Percentiles rank a stretch among this genome's conserved stretches.
Conservation (phyloP, 2,329 filamentous ascomycete genomes). For the Colletotrichum cereale region DNA sequence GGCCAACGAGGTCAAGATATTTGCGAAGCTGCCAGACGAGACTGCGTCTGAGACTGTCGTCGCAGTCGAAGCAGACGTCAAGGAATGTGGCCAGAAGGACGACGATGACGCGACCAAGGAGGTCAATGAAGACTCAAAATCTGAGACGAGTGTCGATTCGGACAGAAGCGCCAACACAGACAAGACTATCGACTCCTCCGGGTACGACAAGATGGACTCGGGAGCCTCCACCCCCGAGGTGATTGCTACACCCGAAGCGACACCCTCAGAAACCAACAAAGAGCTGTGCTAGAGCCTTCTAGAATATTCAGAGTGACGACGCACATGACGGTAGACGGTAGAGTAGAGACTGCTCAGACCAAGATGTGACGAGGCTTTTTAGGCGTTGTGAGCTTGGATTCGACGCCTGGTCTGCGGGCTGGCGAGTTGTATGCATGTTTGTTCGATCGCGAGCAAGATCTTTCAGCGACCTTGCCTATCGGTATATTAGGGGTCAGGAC, state of each 20-base stretch:
- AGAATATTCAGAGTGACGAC: slow-evolving; percentile 13
- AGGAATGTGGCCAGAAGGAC: slow-evolving; percentile 2
- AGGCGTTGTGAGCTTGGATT: slow-evolving; percentile 8
- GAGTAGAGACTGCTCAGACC: slow-evolving; percentile 1
- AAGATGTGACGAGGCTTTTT: background rate
- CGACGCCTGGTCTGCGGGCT: background rate
- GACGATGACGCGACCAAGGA: slow-evolving; percentile 11
- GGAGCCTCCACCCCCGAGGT: slow-evolving; percentile 38
- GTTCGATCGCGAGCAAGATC: slow-evolving; percentile 12
- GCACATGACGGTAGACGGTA: slow-evolving; percentile 18
- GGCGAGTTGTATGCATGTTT: background rate
- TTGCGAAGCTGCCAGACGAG: background rate
- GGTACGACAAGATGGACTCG: slow-evolving; percentile 41
- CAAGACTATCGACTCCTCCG: slow-evolving; percentile 35
- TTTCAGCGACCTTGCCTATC: background rate
- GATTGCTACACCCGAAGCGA: slow-evolving; percentile 47
- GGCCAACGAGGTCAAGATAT: background rate
- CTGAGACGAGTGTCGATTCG: slow-evolving; percentile 35
- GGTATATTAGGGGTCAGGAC: background rate
- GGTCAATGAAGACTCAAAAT: slow-evolving; percentile 36
- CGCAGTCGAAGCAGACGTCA: background rate
- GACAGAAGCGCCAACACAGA: slow-evolving; percentile 23
- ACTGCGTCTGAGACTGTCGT: slow-evolving; percentile 1
- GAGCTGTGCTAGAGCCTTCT: slow-evolving; percentile 30
- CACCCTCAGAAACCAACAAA: slow-evolving; percentile 48